These are phyloP conservation scores for Allium fistulosum DNA, from an alignment of 106 monocot species.

Conservation along the genomic window DNA sequence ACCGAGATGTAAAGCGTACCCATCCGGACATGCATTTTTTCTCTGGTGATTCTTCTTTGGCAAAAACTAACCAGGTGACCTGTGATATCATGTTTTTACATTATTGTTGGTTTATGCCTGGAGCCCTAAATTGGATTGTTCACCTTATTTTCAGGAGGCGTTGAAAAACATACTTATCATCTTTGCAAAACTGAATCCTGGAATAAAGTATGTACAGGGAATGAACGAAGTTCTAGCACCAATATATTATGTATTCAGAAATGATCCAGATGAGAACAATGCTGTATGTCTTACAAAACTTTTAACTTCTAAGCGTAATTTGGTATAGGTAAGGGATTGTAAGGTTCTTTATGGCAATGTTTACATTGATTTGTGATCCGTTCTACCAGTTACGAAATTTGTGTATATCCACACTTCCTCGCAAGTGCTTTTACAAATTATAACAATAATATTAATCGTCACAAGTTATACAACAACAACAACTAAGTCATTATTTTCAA, in stretches of 20 bases:
- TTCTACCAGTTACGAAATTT: no score
- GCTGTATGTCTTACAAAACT: constrained; percentile 42
- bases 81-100: not conserved
- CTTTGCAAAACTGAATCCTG: constrained; percentile 95
- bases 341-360: no score
- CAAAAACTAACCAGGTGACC: constrained; percentile 76
- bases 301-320: not conserved
- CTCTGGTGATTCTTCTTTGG: constrained; percentile 63
- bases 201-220: constrained; percentile 95
- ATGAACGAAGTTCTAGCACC: constrained; percentile 99
- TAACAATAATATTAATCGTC: no score
- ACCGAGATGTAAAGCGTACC: constrained; percentile 85
- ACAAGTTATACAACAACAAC: no score
- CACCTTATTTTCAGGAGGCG: constrained; percentile 54
- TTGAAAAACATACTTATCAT: constrained; percentile 71
- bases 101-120: not conserved
- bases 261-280: constrained; percentile 66
- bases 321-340: no score
- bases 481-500: no score
- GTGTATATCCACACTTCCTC: no score
- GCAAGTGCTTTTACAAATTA: no score
- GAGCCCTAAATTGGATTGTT: not conserved
- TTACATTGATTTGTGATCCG: no score
- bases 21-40: constrained; percentile 96
- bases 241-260: constrained; percentile 78